Evolutionary conservation across 2,329 filamentous ascomycete genomes (phyloP).

Genomic region (Aspergillus piperis): DNA sequence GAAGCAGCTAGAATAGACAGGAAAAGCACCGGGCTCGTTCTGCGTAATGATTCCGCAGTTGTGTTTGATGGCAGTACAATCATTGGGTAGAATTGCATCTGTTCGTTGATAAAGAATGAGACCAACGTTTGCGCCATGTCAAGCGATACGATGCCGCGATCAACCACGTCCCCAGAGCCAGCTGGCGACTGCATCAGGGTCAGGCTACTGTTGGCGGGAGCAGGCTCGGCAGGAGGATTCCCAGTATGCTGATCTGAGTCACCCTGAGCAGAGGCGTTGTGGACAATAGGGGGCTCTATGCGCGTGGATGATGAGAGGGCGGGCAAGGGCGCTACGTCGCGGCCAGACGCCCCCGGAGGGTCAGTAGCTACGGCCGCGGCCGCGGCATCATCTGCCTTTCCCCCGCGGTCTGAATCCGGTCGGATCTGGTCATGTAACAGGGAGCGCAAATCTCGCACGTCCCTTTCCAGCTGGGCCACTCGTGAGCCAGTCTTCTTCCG

Average conservation of each 20-base stretch:
- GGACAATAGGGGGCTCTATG: neutral
- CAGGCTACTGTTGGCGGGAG: neutral
- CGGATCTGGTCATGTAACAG: slow-evolving; percentile 3
- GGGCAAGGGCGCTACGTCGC: neutral
- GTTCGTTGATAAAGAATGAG: neutral
- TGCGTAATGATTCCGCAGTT: neutral
- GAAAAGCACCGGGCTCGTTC: slow-evolving; percentile 4
- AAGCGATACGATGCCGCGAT: neutral
- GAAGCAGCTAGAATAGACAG: slow-evolving; percentile 5
- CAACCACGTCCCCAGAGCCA: slow-evolving; percentile 2
- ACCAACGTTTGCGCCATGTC: slow-evolving; percentile 2
- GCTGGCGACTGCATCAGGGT: neutral
- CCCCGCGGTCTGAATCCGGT: neutral
- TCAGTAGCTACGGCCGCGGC: neutral
- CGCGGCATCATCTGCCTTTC: neutral
- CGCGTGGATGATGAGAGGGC: neutral
- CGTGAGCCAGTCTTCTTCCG: slow-evolving; percentile 8
- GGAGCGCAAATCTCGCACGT: neutral
- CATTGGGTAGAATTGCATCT: neutral
- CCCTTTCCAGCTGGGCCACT: slow-evolving; percentile 5
- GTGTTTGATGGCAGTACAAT: neutral
- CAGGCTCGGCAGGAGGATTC: neutral
- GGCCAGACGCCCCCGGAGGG: neutral
- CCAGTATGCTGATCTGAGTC: neutral
- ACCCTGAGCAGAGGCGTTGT: neutral